These are phyloP conservation scores for Myxozyma neglecta DNA, from an alignment of 805 yeast genomes.

Conservation along the genomic window DNA sequence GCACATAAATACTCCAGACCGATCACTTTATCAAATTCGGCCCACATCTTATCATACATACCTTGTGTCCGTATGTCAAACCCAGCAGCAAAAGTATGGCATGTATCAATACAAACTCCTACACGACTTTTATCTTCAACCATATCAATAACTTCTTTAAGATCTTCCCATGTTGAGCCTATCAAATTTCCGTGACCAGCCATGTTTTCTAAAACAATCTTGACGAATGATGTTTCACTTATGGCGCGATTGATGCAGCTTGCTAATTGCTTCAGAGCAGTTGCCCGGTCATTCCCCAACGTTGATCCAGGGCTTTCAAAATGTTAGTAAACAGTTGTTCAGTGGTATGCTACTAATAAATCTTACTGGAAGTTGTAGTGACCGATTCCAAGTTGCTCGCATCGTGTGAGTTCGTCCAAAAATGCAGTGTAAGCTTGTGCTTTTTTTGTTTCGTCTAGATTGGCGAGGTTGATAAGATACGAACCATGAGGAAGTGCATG, in stretches of 20 bases:
- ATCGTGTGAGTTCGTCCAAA: slow-evolving; percentile 80
- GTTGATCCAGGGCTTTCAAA: slow-evolving; percentile 63
- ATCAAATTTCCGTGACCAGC: slow-evolving; percentile 94
- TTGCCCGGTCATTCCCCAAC: slow-evolving; percentile 64
- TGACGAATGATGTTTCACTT: slow-evolving; percentile 70
- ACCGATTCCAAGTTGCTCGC: slow-evolving; percentile 83
- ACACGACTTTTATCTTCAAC: slow-evolving; percentile 79
- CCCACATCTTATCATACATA: slow-evolving; percentile 67
- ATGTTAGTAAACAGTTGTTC: not conserved
- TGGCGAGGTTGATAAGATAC: slow-evolving; percentile 87
- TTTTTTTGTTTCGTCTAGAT: slow-evolving; percentile 80
- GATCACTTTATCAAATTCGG: slow-evolving; percentile 65
- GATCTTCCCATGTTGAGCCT: slow-evolving; percentile 77
- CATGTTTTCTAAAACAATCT: slow-evolving; percentile 92
- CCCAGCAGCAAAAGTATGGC: slow-evolving; percentile 93
- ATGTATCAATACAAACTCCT: slow-evolving; percentile 96
- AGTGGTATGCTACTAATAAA: not conserved
- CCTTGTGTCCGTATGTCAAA: slow-evolving; percentile 72
- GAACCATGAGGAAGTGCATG: slow-evolving; percentile 94
- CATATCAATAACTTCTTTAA: slow-evolving; percentile 68
- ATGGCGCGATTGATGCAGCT: slow-evolving; percentile 77
- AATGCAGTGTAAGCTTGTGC: slow-evolving; percentile 73
- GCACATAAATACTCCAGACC: slow-evolving; percentile 77
- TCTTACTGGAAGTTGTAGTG: slow-evolving; percentile 74
- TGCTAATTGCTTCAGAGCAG: slow-evolving; percentile 70